These are phyloP conservation scores for Pichia gijzeniarum DNA, from an alignment of 805 yeast genomes.

Conservation along the genomic window DNA sequence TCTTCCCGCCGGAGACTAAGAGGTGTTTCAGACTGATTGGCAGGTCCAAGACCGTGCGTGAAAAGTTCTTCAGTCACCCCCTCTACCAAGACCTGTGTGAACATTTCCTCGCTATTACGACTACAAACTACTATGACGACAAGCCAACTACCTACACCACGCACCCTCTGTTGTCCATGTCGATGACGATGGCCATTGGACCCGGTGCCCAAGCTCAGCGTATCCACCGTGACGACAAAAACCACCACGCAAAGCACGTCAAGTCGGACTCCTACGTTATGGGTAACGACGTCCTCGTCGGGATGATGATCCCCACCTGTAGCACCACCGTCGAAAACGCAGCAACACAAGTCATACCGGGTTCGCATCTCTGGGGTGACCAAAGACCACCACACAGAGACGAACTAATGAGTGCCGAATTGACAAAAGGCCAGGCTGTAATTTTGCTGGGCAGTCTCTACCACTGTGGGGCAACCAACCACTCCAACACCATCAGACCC, in stretches of 20 bases:
- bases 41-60: slow-evolving; percentile 16
- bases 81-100: slow-evolving; percentile 13
- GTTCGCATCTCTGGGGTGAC: slow-evolving; percentile 30
- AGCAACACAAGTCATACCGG: slow-evolving; percentile 29
- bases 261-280: slow-evolving; percentile 11
- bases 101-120: slow-evolving; percentile 10
- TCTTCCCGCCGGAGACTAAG: slow-evolving; percentile 22
- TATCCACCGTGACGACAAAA: slow-evolving; percentile 20
- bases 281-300: slow-evolving; percentile 18
- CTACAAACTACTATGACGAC: slow-evolving; percentile 14
- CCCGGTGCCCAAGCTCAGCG: slow-evolving; percentile 20
- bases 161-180: slow-evolving; percentile 14
- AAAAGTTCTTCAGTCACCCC: slow-evolving; percentile 13
- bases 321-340: slow-evolving; percentile 25
- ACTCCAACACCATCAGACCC: slow-evolving; percentile 20
- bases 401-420: slow-evolving; percentile 20
- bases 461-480: slow-evolving; percentile 26
- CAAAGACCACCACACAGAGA: slow-evolving; percentile 23
- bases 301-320: slow-evolving; percentile 17
- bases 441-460: slow-evolving; percentile 23
- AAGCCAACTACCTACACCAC: slow-evolving; percentile 13
- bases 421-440: slow-evolving; percentile 25
- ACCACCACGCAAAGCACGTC: slow-evolving; percentile 19
- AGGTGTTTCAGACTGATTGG: slow-evolving; percentile 17
- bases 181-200: slow-evolving; percentile 19